phyloP scores from a whole-genome alignment of 208 protist species.

The Herpetomonas samuelpessoai region DNA sequence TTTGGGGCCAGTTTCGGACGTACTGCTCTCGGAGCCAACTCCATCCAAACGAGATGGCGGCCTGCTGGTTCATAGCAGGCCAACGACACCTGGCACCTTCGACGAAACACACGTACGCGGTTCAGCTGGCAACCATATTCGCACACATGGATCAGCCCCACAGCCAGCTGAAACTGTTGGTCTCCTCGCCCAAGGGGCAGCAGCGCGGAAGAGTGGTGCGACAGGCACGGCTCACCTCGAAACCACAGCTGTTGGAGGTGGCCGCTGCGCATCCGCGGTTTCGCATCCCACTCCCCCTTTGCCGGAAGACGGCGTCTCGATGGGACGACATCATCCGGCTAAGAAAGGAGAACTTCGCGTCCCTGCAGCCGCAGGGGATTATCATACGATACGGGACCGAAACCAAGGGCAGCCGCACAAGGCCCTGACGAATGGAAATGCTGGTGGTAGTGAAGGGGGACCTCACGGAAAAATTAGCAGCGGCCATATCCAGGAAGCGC shows the following conservation, averaged over 20 bases:
- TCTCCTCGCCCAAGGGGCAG: slow-evolving; percentile 9
- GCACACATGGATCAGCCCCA: slow-evolving; percentile 5
- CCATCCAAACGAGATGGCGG: no score
- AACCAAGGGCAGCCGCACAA: slow-evolving; percentile 11
- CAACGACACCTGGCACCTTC: no score
- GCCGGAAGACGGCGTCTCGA: slow-evolving; percentile 18
- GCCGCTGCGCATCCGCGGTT: no score
- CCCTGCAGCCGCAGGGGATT: neutral
- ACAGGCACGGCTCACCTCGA: slow-evolving; percentile 5
- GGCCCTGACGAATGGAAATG: slow-evolving; percentile 9
- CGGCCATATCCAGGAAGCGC: neutral
- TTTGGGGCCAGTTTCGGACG: no score
- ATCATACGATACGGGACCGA: slow-evolving; percentile 11
- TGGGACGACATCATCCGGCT: slow-evolving; percentile 13
- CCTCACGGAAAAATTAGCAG: neutral
- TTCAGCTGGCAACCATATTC: slow-evolving; percentile 7
- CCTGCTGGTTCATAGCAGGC: no score
- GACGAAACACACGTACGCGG: no score
- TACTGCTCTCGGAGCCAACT: no score
- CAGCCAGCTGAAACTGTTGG: no score
- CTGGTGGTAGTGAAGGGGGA: slow-evolving; percentile 9
- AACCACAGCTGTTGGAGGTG: slow-evolving; percentile 3
- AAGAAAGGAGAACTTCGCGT: neutral
- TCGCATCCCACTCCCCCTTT: neutral
- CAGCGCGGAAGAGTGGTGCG: slow-evolving; percentile 1